Base-by-base conservation (phyloP, 345 rosid species). In the Turritis glabra region DNA sequence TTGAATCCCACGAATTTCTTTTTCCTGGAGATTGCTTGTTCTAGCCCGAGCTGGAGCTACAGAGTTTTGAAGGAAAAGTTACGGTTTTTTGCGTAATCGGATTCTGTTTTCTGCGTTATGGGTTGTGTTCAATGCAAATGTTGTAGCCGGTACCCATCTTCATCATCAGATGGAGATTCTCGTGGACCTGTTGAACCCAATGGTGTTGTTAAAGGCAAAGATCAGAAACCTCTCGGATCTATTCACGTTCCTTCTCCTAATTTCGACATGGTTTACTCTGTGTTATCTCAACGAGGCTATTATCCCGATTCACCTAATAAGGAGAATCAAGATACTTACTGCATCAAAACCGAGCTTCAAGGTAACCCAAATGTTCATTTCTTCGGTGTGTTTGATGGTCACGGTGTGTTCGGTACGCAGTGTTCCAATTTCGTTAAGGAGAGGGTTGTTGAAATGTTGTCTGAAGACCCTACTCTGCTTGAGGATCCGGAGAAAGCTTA, bases 351-450 rank as follows among this genome's bases (percentile, higher is more conserved):
- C 26, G 82, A 83, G 64, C 75, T 94, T 67, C 92, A 84, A 82
- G 97, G 96, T 72, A 87, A 94, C 82, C 96, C 97, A 13, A 80
- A 87, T 80, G 77, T 88, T 67, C 97, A 94, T 84, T 87, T 94
- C 85, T 94, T 91, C 77, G 97, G 96, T 73, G 97, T 94, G 12
- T 91, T 87, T 72, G 98, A 94, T 67, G 97, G 98, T 41, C 98
- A 94, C 55, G 97, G 97, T 40, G 88, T 80, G 29, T 82, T 77
- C 48, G 97, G 98, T 44, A 68, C 97, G 15, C 84, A 88, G 30
- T 92, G 97, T 69, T 90, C 99, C 0, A 89, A 75, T 69, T 95
- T 95, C 71, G 93, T 88, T 2, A 85, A 82, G 86, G 87, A 90
- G 15, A 88, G 84, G 51, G 81, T 95, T 60, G 87, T 89, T 21